phyloP scores from a whole-genome alignment of 345 rosid species.

The Rhodamnia rubescens region DNA sequence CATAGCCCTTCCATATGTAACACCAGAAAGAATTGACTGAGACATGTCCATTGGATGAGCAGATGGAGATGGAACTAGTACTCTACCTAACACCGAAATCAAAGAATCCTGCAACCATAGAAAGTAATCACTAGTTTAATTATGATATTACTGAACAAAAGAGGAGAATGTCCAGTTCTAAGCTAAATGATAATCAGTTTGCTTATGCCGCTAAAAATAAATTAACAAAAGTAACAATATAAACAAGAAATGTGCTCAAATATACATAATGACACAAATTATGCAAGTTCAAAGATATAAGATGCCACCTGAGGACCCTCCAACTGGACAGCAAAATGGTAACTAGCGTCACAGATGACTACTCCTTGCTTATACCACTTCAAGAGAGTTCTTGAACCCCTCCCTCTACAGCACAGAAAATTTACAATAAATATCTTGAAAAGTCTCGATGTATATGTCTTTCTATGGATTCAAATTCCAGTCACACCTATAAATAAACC shows the following conservation, averaged over 20 bases:
- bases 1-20: slow-evolving; percentile 53
- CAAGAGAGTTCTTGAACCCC: slow-evolving; percentile 77
- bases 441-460: neutral
- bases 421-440: neutral
- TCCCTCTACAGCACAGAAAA: slow-evolving; percentile 51
- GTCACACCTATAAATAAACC: neutral
- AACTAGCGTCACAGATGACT: slow-evolving; percentile 74
- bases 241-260: neutral
- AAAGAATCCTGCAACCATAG: slow-evolving; percentile 42
- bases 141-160: neutral
- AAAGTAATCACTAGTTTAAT: neutral
- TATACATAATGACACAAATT: neutral
- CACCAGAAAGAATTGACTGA: slow-evolving; percentile 46
- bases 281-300: neutral
- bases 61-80: slow-evolving; percentile 45
- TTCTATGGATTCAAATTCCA: neutral
- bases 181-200: neutral
- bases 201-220: neutral
- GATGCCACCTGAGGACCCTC: slow-evolving; percentile 68
- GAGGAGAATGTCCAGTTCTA: neutral
- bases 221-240: neutral
- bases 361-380: slow-evolving; percentile 57
- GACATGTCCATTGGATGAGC: slow-evolving; percentile 21
- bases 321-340: slow-evolving; percentile 50
- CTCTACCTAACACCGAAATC: slow-evolving; percentile 37